These are phyloP conservation scores for Cytospora paraplurivora DNA, from an alignment of 2,329 filamentous ascomycete species.

Conservation along the genomic window DNA sequence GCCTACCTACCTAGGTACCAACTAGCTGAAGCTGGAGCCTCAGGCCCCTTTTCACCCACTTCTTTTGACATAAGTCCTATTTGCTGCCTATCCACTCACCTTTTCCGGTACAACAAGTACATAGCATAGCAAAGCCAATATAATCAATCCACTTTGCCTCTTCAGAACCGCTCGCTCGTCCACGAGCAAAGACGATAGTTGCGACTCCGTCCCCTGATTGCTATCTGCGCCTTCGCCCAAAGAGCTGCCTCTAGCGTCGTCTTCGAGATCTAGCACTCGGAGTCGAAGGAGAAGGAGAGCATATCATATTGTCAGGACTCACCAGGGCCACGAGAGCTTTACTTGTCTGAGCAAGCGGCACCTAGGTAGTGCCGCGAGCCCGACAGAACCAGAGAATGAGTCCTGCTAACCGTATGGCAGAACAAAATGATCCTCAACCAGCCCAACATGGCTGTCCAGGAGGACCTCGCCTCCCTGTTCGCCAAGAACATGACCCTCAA, in stretches of 20 bases:
- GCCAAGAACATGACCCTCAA: conserved; percentile 72
- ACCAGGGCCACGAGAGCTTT: conserved; percentile 19
- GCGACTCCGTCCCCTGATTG: conserved; percentile 12
- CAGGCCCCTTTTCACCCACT: neutral
- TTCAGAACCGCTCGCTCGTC: conserved; percentile 23
- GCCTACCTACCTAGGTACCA: neutral
- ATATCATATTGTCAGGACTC: conserved; percentile 25
- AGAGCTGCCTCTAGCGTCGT: conserved; percentile 21
- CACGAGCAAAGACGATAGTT: conserved; percentile 21
- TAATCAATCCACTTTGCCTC: conserved; percentile 49
- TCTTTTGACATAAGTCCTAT: conserved; percentile 7
- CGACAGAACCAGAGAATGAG: neutral
- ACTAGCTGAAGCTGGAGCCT: neutral
- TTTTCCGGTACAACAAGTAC: conserved; percentile 39
- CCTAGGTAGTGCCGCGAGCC: conserved; percentile 22
- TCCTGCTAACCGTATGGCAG: conserved; percentile 9
- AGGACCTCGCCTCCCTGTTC: conserved; percentile 82
- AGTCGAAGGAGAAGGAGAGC: neutral
- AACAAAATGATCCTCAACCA: conserved; percentile 45
- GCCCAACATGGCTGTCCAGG: conserved; percentile 65
- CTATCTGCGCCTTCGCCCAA: conserved; percentile 14
- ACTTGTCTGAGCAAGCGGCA: conserved; percentile 32
- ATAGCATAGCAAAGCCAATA: conserved; percentile 56
- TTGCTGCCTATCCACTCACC: conserved; percentile 16
- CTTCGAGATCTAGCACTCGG: neutral